Evolutionary conservation across 306 rosid species (phyloP).

Genomic region (Acacia confusa): DNA sequence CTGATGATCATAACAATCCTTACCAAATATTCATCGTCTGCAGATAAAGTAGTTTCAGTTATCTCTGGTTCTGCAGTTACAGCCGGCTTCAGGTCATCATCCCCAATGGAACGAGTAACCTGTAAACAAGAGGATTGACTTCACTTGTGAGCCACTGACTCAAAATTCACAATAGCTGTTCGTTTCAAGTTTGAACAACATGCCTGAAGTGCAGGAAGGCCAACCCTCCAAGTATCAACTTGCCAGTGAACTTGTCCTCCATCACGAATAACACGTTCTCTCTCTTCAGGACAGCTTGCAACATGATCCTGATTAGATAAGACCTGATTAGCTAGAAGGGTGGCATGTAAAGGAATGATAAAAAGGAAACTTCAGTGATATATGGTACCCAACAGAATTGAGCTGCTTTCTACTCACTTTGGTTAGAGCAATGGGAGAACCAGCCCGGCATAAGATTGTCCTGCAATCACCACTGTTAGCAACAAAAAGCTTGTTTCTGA

Average conservation of each 20-base stretch:
- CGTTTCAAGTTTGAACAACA: slow-evolving; percentile 30
- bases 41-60: slow-evolving; percentile 57
- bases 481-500: slow-evolving; percentile 72
- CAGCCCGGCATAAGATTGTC: slow-evolving; percentile 78
- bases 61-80: slow-evolving; percentile 97
- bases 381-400: not conserved
- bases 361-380: not conserved
- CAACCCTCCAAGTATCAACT: slow-evolving; percentile 94
- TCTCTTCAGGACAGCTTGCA: slow-evolving; percentile 85
- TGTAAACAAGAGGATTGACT: slow-evolving; percentile 20
- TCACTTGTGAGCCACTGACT: slow-evolving; percentile 5
- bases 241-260: slow-evolving; percentile 91
- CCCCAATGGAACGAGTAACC: slow-evolving; percentile 98
- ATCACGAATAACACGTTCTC: slow-evolving; percentile 70
- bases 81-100: slow-evolving; percentile 89
- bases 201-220: slow-evolving; percentile 95
- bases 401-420: slow-evolving; percentile 51
- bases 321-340: slow-evolving; percentile 23
- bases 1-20: slow-evolving; percentile 18
- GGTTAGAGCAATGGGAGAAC: slow-evolving; percentile 71
- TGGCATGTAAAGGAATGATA: not conserved
- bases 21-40: slow-evolving; percentile 82
- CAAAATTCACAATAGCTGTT: slow-evolving; percentile 7
- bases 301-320: slow-evolving; percentile 73
- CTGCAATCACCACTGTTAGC: slow-evolving; percentile 94